Base-by-base conservation (phyloP, 2,329 filamentous ascomycete genomes). In the Penicillium crustosum region DNA sequence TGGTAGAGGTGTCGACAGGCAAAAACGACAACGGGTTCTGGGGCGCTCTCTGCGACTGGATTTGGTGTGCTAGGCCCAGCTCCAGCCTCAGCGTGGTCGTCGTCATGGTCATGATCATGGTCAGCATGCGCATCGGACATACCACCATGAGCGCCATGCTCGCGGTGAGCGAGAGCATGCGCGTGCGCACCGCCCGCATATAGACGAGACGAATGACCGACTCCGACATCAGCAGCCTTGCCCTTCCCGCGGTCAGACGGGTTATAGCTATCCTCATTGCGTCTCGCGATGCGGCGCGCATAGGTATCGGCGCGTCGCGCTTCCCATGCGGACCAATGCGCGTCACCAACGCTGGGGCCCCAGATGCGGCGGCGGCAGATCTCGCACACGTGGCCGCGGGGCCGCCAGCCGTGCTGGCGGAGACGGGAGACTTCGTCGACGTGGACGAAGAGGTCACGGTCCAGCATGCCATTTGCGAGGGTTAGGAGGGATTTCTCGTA, bases 401-500 rank as follows among this genome's bases (percentile, higher is more conserved):
- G 92, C 49, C 93, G 83, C 94, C 94, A 99, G 1, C 94, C 95
- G 27, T 87, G 86, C 73, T 93, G 89, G 3, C 94, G 83, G 6
- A 94, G 82, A 53, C 84, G 81, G 8, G 89, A 86, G 6, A 91
- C 88, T 65, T 90, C 84, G 43, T 86, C 81, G 36, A 99, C 91
- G 62, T 90, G 89, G 41, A 89, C 84, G 68, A 97, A 99, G 6
- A 96, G 82, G 68, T 94, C 94, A 65, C 91, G 88, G 61, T 96
- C 93, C 0, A 99, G 81, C 55, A 99, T 86, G 4, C 89, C 84
- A 71, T 93, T 96, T 0, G 94, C 91, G 3, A 99, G 84, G 2
- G 84, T 82, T 21, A 99, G 82, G 17, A 99, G 90, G 0, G 90
- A 93, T 72, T 93, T 90, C 74, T 99, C 94, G 71, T 97, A 97